Conservation (phyloP, 768 basidiomycete genomes). For the Pholiota conissans region DNA sequence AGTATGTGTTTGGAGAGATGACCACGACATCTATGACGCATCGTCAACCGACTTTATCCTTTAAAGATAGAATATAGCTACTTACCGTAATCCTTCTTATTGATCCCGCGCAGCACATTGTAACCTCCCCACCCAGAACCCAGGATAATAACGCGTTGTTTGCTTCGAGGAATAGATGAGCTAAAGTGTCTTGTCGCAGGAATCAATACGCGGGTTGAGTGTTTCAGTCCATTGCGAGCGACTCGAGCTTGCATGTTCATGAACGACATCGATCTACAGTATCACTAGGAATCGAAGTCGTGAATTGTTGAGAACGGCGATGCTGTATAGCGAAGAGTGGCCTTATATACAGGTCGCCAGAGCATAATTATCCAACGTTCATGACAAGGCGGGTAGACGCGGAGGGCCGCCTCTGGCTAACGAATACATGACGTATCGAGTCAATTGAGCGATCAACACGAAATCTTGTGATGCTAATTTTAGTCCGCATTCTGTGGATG, state of each 20-base stretch:
- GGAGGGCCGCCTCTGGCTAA: background rate
- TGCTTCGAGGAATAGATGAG: constrained; percentile 33
- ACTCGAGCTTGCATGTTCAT: background rate
- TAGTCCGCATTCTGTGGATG: too few species aligned
- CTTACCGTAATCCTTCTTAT: constrained; percentile 71
- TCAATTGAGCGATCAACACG: too few species aligned
- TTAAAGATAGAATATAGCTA: background rate
- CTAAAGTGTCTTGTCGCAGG: constrained; percentile 33
- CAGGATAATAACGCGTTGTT: constrained; percentile 60
- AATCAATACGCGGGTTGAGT: background rate
- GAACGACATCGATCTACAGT: background rate
- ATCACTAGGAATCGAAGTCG: too few species aligned
- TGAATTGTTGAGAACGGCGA: too few species aligned
- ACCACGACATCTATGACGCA: constrained; percentile 55
- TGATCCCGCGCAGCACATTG: constrained; percentile 61
- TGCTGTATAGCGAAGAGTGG: too few species aligned
- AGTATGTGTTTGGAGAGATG: constrained; percentile 66
- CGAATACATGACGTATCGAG: too few species aligned
- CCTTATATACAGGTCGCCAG: background rate
- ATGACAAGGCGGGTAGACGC: background rate
- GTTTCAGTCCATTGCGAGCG: background rate
- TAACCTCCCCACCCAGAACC: constrained; percentile 84
- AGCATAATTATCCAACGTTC: background rate
- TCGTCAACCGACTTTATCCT: background rate
- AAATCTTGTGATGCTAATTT: too few species aligned